Evolutionary conservation across 1,284 basidiomycete genomes (phyloP).

Genomic region (Ceratobasidium sp.): DNA sequence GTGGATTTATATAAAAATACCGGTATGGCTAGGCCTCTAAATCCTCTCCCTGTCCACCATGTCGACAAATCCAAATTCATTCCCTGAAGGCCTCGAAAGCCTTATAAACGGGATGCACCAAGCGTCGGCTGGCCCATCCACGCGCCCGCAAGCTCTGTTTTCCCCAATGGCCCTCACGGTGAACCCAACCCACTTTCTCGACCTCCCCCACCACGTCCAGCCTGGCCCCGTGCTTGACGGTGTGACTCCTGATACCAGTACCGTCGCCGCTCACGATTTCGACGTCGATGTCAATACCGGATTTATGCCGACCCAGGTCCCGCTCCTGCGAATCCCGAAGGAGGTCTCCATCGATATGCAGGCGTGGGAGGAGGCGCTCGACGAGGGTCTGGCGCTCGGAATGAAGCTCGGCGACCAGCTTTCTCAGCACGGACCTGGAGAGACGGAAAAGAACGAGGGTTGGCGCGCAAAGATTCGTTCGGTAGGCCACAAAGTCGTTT

Average conservation of each 20-base stretch:
- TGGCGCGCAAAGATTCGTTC: constrained; percentile 71
- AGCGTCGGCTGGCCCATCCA: not conserved
- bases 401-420: constrained; percentile 64
- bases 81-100: constrained; percentile 5
- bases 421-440: constrained; percentile 52
- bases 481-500: constrained; percentile 53
- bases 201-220: constrained; percentile 20
- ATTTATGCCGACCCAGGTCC: constrained; percentile 86
- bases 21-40: not conserved
- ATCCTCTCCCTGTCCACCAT: not conserved
- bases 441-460: constrained; percentile 55
- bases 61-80: not conserved
- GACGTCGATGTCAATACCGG: constrained; percentile 92
- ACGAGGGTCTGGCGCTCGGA: constrained; percentile 52
- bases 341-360: constrained; percentile 58
- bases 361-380: constrained; percentile 71
- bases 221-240: constrained; percentile 51
- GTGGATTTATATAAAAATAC: not conserved
- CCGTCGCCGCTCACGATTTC: constrained; percentile 91
- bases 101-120: constrained; percentile 32
- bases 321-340: constrained; percentile 63
- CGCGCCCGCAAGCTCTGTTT: not conserved
- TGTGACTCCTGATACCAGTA: constrained; percentile 71
- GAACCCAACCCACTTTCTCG: constrained; percentile 20
- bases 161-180: not conserved